Evolutionary conservation across 2,329 filamentous ascomycete species (phyloP), one percentile per base, ranked within the genome.

Genomic region (Hypoxylon sp.): DNA sequence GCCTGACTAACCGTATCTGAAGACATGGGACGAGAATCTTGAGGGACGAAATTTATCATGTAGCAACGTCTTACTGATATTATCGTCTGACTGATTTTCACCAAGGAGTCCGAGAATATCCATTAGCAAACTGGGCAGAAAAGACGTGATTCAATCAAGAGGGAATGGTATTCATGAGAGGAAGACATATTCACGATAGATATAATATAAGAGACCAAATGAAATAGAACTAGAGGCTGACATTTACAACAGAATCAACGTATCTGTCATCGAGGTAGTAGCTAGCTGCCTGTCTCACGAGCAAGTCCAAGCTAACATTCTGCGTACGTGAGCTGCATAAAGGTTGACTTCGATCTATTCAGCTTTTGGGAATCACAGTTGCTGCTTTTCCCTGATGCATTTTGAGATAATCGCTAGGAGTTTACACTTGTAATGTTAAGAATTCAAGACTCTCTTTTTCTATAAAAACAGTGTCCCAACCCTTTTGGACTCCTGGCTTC

Each of bases 1-100:
- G 7, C 14, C 11, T 33, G 7, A 65, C 62, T 65, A 24, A 65
- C 62, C 51, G 40, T 11, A 9, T 65, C 62, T 28, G 53, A 53
- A 54, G 62, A 61, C 57, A 65, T 65, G 3, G n/a, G 50, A 42
- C 3, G n/a, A n/a, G n/a, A n/a, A n/a, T n/a, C n/a, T n/a, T n/a
- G n/a, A n/a, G n/a, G n/a, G 24, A 26, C 24, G 6, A 14, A 2
- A 12, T 33, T 33, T 33, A 33, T 3, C 30, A 33, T 14, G 4
- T 4, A 12, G 12, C 4, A 33, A 33, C 14, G 14, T 33, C 30
- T 12, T 12, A 11, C 14, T 33, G 12, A 4, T 33, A 14, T 33
- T 33, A 32, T 33, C 12, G 14, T 33, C 30, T 4, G 11, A 4
- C 11, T 33, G 11, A 4, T 33, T 33, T 4, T 33, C 2, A 4